phyloP scores from a whole-genome alignment of 306 rosid species.

The Luffa acutangula region DNA sequence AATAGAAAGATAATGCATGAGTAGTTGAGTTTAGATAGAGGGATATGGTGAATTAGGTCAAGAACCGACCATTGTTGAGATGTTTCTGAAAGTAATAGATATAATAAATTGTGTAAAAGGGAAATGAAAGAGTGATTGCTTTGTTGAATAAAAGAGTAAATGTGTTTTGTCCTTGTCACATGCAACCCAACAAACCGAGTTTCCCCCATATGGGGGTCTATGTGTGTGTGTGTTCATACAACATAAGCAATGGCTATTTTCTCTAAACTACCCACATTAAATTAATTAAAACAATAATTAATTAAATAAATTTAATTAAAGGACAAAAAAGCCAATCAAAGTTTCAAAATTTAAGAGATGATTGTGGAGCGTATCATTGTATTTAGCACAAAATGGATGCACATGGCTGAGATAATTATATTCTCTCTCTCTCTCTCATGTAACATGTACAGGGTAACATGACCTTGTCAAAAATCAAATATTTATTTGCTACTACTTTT shows the following conservation, averaged over 20 bases:
- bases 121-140: neutral
- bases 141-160: neutral
- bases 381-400: slow-evolving; percentile 30
- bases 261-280: neutral
- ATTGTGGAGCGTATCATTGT: slow-evolving; percentile 29
- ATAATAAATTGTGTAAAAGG: neutral
- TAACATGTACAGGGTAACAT: slow-evolving; percentile 6
- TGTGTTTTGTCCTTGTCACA: slow-evolving; percentile 14
- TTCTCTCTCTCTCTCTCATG: slow-evolving; percentile 12
- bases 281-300: neutral
- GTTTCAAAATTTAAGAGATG: slow-evolving; percentile 16
- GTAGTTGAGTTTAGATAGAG: neutral
- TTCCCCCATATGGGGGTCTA: slow-evolving; percentile 18
- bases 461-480: neutral
- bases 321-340: slow-evolving; percentile 12
- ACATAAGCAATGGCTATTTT: slow-evolving; percentile 7
- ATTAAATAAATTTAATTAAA: neutral
- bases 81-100: neutral
- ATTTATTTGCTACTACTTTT: neutral
- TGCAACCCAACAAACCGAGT: slow-evolving; percentile 34
- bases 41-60: slow-evolving; percentile 1
- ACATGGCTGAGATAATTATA: slow-evolving; percentile 37
- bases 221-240: slow-evolving; percentile 11
- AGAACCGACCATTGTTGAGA: neutral
- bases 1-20: neutral